These are phyloP conservation scores for Conidiobolus incongruus DNA, from an alignment of 371 early-diverging fungal species.

Conservation along the genomic window DNA sequence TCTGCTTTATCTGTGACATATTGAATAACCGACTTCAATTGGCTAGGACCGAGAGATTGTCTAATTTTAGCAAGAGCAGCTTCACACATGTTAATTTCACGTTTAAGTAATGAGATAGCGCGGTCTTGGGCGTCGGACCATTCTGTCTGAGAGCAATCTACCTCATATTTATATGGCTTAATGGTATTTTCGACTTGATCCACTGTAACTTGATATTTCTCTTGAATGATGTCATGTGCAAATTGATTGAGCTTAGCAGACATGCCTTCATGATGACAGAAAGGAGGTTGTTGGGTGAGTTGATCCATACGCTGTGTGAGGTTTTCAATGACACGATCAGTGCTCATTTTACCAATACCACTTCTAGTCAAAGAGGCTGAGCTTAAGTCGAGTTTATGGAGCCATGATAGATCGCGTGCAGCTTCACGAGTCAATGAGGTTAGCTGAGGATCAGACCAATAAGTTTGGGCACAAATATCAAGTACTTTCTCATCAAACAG, in stretches of 20 bases:
- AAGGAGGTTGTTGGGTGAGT: slow-evolving; percentile 58
- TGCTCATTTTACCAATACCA: slow-evolving; percentile 77
- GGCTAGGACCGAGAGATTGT: slow-evolving; percentile 47
- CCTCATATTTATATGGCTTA: slow-evolving; percentile 94
- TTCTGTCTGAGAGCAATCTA: slow-evolving; percentile 75
- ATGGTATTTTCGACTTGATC: slow-evolving; percentile 98
- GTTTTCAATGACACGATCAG: slow-evolving; percentile 76
- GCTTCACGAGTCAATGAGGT: slow-evolving; percentile 30
- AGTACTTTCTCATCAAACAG: slow-evolving; percentile 76
- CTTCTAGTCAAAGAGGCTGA: slow-evolving; percentile 76
- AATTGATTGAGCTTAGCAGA: slow-evolving; percentile 57
- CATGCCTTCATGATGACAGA: slow-evolving; percentile 63
- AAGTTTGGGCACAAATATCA: slow-evolving; percentile 76
- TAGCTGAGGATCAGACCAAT: slow-evolving; percentile 69
- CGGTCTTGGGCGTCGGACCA: slow-evolving; percentile 77
- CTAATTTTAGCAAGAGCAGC: slow-evolving; percentile 46
- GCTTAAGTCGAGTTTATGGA: slow-evolving; percentile 53
- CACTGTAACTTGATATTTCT: slow-evolving; percentile 62
- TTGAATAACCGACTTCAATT: slow-evolving; percentile 61
- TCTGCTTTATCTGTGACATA: slow-evolving; percentile 26
- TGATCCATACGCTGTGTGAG: slow-evolving; percentile 60
- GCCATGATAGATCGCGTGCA: slow-evolving; percentile 47
- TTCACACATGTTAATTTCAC: slow-evolving; percentile 48
- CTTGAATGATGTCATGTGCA: slow-evolving; percentile 57
- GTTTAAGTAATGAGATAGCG: slow-evolving; percentile 45